Base-by-base conservation (phyloP, 1,284 basidiomycete genomes). In the Exobasidium rhododendri region DNA sequence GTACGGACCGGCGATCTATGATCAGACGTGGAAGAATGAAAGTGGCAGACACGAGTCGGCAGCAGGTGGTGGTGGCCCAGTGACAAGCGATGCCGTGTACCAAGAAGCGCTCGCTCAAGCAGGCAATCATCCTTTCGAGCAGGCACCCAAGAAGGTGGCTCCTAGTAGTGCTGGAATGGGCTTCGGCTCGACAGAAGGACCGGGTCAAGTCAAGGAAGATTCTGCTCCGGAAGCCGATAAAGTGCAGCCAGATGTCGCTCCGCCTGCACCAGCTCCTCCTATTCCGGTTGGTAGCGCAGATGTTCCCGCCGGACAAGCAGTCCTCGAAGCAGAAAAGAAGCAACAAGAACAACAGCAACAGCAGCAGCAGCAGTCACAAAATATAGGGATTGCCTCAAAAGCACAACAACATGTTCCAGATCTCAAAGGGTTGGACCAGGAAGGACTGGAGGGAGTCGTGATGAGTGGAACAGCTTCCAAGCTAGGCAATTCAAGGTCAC, bases 381-480 rank as follows among this genome's bases (percentile, higher is more conserved):
- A 52, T 28, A n/a, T n/a, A n/a, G n/a, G n/a, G n/a, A n/a, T n/a
- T n/a, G n/a, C n/a, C n/a, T n/a, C n/a, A n/a, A n/a, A n/a, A n/a
- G n/a, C n/a, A n/a, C n/a, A n/a, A n/a, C 35, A 40, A 40, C 7
- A 10, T 40, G 35, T 7, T 3, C 40, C 28, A 22, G 47, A 56
- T 17, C 45, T 61, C 45, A 64, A 69, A 0, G 71, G 67, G 1
- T 51, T 74, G 59, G 69, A 76, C 56, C 66, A 65, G 44, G 67
- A 73, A 24, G 63, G 71, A 56, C 51, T 76, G 20, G 69, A 74
- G 58, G 58, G 66, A 31, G 65, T 73, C 3, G 63, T 74, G 46
- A 45, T 76, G 28, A 62, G 69, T 26, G 74, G 74, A 1, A 76
- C 74, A 3, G 69, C 60, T 0, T 26, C n/a, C 32, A 44, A 40